phyloP scores from a whole-genome alignment of 306 rosid genomes.

The Sechiopsis laciniata region DNA sequence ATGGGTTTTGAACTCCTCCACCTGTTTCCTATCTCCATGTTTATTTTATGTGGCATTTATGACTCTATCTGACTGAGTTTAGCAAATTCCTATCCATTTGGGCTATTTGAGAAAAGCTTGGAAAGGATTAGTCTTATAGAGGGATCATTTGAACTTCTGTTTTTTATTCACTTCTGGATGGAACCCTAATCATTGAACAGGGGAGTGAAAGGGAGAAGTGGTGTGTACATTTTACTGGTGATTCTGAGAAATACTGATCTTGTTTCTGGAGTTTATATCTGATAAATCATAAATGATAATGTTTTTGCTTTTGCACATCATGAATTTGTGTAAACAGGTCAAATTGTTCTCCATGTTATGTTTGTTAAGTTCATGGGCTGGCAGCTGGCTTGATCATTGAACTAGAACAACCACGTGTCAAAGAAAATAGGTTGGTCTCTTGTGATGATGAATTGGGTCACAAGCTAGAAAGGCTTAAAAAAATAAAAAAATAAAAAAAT shows the following conservation, averaged over 20 bases:
- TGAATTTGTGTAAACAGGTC: background rate
- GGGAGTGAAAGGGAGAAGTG: background rate
- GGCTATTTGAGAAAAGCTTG: background rate
- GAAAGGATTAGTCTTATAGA: background rate
- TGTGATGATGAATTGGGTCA: constrained; percentile 2
- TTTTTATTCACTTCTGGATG: background rate
- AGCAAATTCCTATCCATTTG: background rate
- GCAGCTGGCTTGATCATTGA: background rate
- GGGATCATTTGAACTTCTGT: background rate
- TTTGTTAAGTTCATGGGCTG: constrained; percentile 1
- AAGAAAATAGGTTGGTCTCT: background rate
- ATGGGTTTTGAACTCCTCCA: constrained; percentile 12
- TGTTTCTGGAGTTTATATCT: constrained; percentile 1
- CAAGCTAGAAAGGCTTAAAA: background rate
- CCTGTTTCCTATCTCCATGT: background rate
- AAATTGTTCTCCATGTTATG: background rate
- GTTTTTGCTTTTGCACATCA: constrained; percentile 10
- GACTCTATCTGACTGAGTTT: background rate
- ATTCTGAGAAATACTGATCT: background rate
- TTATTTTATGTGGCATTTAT: background rate
- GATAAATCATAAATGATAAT: background rate
- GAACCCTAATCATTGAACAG: background rate
- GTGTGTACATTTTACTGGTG: background rate
- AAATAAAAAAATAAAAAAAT: no score
- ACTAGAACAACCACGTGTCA: background rate